Conservation (phyloP, 1,284 basidiomycete genomes). For the Peniophora sp. region DNA sequence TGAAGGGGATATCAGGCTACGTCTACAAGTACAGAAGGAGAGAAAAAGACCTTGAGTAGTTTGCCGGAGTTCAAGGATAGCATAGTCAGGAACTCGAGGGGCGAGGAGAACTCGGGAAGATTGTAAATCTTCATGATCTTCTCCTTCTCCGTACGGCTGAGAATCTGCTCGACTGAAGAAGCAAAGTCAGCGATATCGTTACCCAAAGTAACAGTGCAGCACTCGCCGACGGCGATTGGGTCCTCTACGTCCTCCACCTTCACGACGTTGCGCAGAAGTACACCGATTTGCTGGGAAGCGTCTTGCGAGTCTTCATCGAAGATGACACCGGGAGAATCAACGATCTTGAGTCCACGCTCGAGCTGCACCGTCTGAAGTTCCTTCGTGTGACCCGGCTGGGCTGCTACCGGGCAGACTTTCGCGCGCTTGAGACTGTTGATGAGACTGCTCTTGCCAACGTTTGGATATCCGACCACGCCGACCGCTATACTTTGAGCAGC, state of each 20-base stretch:
- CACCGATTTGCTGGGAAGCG: constrained; percentile 42
- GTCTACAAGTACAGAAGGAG: not conserved
- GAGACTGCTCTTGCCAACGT: constrained; percentile 93
- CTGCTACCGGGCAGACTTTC: constrained; percentile 90
- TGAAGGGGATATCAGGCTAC: constrained; percentile 17
- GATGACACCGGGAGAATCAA: constrained; percentile 96
- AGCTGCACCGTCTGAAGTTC: constrained; percentile 91
- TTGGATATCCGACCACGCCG: constrained; percentile 94
- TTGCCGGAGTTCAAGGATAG: constrained; percentile 82
- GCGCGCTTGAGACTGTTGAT: constrained; percentile 93
- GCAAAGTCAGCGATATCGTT: constrained; percentile 2
- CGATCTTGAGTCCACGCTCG: constrained; percentile 85
- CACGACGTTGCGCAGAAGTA: constrained; percentile 86
- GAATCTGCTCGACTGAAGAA: constrained; percentile 73
- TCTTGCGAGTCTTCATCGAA: constrained; percentile 55
- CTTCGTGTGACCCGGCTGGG: constrained; percentile 92
- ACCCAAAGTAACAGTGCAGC: constrained; percentile 4
- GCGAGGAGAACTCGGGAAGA: constrained; percentile 65
- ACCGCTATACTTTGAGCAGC: constrained; percentile 73
- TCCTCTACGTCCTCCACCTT: constrained; percentile 91
- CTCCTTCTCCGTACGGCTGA: constrained; percentile 58
- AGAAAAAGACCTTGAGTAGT: constrained; percentile 53
- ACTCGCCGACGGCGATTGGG: constrained; percentile 78
- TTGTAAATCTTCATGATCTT: constrained; percentile 80
- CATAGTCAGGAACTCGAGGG: constrained; percentile 87